Conservation (phyloP, 2,329 filamentous ascomycete genomes). For the Leptographium wingfieldii region DNA sequence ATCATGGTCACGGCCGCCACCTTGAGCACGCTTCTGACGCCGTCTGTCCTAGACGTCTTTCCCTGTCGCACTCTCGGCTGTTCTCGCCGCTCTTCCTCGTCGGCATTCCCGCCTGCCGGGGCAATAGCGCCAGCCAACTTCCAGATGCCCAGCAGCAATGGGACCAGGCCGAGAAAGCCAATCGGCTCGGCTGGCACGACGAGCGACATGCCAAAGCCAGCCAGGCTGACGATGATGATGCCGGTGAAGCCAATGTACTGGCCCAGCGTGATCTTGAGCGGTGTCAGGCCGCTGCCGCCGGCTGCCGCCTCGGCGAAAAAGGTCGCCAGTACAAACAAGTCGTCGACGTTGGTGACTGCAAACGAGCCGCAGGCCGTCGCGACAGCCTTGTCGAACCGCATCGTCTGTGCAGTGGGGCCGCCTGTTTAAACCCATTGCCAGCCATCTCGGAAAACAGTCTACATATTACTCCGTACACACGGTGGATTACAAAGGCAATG, state of each 20-base stretch:
- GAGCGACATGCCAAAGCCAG: slow-evolving; percentile 20
- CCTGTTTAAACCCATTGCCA: background rate
- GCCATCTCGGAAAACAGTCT: too few species aligned
- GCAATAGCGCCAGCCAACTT: slow-evolving; percentile 13
- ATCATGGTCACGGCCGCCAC: slow-evolving; percentile 21
- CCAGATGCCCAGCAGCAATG: slow-evolving; percentile 21
- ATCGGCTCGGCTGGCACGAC: slow-evolving; percentile 21
- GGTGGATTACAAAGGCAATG: too few species aligned
- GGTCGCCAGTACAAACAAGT: slow-evolving; percentile 24
- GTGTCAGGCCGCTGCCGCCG: slow-evolving; percentile 13
- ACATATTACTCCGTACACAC: too few species aligned
- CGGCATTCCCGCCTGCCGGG: too few species aligned
- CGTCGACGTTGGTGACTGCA: slow-evolving; percentile 22
- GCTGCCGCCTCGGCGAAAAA: slow-evolving; percentile 23
- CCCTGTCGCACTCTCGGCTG: slow-evolving; percentile 8
- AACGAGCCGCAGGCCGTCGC: slow-evolving; percentile 18
- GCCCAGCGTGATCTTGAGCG: slow-evolving; percentile 14
- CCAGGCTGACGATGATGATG: slow-evolving; percentile 22
- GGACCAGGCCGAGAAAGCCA: slow-evolving; percentile 22
- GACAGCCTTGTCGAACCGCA: slow-evolving; percentile 12
- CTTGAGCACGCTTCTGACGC: slow-evolving; percentile 15
- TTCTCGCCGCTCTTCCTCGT: background rate
- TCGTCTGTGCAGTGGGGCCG: background rate
- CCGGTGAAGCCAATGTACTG: slow-evolving; percentile 22
- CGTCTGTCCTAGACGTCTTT: background rate